Evolutionary conservation across 495 filamentous ascomycete species (phyloP), one percentile per base, ranked within the genome.

Genomic region (Endocarpon pusillum): DNA sequence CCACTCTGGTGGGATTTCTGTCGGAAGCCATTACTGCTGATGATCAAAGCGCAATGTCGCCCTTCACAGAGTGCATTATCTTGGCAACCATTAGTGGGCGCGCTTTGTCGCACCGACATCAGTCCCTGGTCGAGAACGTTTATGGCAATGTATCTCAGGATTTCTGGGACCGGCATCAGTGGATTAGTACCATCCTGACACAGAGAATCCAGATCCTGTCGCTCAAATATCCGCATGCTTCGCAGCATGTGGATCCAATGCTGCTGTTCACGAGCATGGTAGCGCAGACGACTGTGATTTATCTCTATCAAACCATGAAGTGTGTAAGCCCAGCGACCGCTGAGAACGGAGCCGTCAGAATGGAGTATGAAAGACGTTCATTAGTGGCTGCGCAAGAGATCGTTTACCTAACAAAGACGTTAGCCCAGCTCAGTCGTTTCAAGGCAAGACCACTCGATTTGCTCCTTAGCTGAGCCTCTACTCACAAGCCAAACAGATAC

Each of bases 21-120:
- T 46, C 55, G 1, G 62, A 70, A 27, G 49, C 53, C 4, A 57
- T 69, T 27, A 43, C 48, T 1, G 50, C 48, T 0, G 38, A 41
- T 21, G 54, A 54, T 22, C 46, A 55, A 31, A 43, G 35, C 8
- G 32, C 47, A 0, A 42, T 58, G 10, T 64, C 62, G 0, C 52
- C 61, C 1, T 51, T 70, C 19, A 50, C 57, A 12, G 64, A 68
- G 42, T 62, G 56, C 38, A 56, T 59, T 22, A 45, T 68, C 30
- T 41, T 66, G 3, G 54, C 55, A 25, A 67, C 59, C 4, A 54
- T 70, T 12, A 59, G 54, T 40, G 64, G 64, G 6, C 55, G 61
- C 14, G 52, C 49, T 9, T 43, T 64, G 7, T 57, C 59, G 1
- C 66, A 69, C 31, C 42, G 47, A 22, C 62, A 63, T 8, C 46